phyloP scores from a whole-genome alignment of 2,329 filamentous ascomycete species.

The Byssoonygena ceratinophila region DNA sequence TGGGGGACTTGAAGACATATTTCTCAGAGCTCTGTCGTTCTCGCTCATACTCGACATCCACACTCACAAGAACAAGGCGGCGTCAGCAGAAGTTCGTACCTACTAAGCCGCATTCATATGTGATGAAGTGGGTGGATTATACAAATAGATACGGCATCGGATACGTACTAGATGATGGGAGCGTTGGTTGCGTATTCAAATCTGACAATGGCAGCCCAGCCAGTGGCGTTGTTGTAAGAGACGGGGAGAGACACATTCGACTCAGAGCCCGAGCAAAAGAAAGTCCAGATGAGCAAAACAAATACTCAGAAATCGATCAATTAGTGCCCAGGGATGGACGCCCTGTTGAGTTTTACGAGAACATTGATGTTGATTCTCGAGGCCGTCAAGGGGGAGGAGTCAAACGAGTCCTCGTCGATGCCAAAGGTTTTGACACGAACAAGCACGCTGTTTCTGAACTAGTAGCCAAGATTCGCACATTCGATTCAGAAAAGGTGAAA shows the following conservation, averaged over 20 bases:
- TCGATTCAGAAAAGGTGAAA: slow-evolving; percentile 39
- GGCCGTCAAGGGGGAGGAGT: slow-evolving; percentile 29
- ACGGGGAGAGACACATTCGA: slow-evolving; percentile 39
- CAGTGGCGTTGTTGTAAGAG: slow-evolving; percentile 38
- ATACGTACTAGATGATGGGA: slow-evolving; percentile 43
- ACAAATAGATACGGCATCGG: slow-evolving; percentile 44
- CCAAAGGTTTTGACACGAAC: slow-evolving; percentile 33
- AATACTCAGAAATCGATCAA: slow-evolving; percentile 36
- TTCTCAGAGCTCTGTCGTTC: slow-evolving; percentile 29
- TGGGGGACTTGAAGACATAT: slow-evolving; percentile 32
- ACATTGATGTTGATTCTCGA: slow-evolving; percentile 27
- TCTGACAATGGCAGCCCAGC: slow-evolving; percentile 36
- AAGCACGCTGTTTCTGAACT: slow-evolving; percentile 5
- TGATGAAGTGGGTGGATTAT: slow-evolving; percentile 46
- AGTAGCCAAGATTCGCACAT: slow-evolving; percentile 19
- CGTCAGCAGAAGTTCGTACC: slow-evolving; percentile 21
- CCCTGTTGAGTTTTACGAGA: slow-evolving; percentile 42
- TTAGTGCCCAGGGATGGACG: slow-evolving; percentile 35
- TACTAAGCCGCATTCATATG: slow-evolving; percentile 34
- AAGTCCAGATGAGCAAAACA: slow-evolving; percentile 19
- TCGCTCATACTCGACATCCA: slow-evolving; percentile 11
- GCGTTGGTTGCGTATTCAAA: slow-evolving; percentile 42
- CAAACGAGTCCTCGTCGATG: slow-evolving; percentile 32
- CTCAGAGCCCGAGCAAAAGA: slow-evolving; percentile 35
- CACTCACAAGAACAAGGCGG: slow-evolving; percentile 19